These are phyloP conservation scores for Pythium biforme DNA, from an alignment of 352 stramenopile genomes.

Conservation along the genomic window DNA sequence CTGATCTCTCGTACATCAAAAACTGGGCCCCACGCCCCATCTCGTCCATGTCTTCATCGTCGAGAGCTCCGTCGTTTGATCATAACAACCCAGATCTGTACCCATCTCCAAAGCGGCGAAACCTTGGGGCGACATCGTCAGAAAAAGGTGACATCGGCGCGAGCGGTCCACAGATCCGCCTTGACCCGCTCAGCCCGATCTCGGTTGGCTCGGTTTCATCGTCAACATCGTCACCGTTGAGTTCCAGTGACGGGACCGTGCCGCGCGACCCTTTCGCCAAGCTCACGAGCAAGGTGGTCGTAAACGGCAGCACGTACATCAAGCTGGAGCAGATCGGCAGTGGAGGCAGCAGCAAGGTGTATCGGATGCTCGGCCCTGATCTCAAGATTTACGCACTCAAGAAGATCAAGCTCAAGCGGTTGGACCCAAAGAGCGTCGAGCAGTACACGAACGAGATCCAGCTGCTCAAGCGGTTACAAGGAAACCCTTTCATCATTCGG, in stretches of 20 bases:
- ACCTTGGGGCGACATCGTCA: conserved; percentile 26
- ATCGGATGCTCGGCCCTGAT: conserved; percentile 91
- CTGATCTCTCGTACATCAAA: conserved; percentile 43
- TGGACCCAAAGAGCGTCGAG: conserved; percentile 90
- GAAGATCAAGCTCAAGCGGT: conserved; percentile 94
- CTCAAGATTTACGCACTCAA: conserved; percentile 97
- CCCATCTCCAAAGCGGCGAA: conserved; percentile 49
- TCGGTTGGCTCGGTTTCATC: conserved; percentile 60
- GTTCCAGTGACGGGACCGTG: conserved; percentile 30
- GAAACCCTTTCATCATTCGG: conserved; percentile 95
- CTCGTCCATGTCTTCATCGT: conserved; percentile 7
- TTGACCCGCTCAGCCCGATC: conserved; percentile 29
- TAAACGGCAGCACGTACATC: conserved; percentile 90
- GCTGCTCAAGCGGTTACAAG: conserved; percentile 91
- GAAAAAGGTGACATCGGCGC: conserved; percentile 28
- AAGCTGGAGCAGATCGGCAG: conserved; percentile 97
- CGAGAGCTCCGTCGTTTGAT: conserved; percentile 26
- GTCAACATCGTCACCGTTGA: conserved; percentile 47
- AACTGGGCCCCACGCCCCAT: conserved; percentile 38
- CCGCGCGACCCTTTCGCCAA: conserved; percentile 48
- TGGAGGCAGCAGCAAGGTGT: conserved; percentile 97
- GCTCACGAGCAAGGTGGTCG: conserved; percentile 57
- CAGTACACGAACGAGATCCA: conserved; percentile 98
- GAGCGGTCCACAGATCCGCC: conserved; percentile 23
- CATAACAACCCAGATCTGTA: conserved; percentile 30